Evolutionary conservation across 345 rosid genomes (phyloP), one percentile per base, ranked within the genome.

Genomic region (Sisymbrium altissimum): DNA sequence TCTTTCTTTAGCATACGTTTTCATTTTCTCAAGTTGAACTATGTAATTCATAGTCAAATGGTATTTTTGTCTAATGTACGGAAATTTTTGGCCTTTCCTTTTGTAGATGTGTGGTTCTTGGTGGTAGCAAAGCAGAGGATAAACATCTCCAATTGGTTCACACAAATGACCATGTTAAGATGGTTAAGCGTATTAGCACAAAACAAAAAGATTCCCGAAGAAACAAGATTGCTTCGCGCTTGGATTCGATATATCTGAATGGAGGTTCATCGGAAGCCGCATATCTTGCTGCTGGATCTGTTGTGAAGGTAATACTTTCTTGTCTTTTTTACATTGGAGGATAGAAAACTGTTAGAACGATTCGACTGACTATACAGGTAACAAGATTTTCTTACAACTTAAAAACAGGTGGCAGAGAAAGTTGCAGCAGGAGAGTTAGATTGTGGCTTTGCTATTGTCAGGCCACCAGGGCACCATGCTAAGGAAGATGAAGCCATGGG

Each of bases 381-480:
- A 23, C 25, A 23, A 23, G 25, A 18, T 29, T 18, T 54, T 9
- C 70, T 63, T 70, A 23, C 18, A 55, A 67, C 43, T 41, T 8
- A 23, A 23, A n/a, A 21, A 44, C 70, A 94, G 97, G 82, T 82
- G 39, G 86, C 87, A 10, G 90, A 89, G 68, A 85, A 79, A 82
- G 97, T 92, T 71, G 97, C 98, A 18, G 76, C 78, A 76, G 92
- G 97, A 50, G 97, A 94, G 54, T 39, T 92, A 78, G 79, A 86
- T 76, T 81, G 89, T 80, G 96, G 87, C 33, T 93, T 86, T 73
- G 93, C 97, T 39, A 80, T 94, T 77, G 93, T 94, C 56, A 86
- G 98, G 80, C 98, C 98, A 17, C 97, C 98, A n/a, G 98, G 97
- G 4, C 98, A 94, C 83, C 98, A 94, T 86, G 97, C 98, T 15